Base-by-base conservation (phyloP, 352 stramenopile species). In the Thalassiosira delicatula region DNA sequence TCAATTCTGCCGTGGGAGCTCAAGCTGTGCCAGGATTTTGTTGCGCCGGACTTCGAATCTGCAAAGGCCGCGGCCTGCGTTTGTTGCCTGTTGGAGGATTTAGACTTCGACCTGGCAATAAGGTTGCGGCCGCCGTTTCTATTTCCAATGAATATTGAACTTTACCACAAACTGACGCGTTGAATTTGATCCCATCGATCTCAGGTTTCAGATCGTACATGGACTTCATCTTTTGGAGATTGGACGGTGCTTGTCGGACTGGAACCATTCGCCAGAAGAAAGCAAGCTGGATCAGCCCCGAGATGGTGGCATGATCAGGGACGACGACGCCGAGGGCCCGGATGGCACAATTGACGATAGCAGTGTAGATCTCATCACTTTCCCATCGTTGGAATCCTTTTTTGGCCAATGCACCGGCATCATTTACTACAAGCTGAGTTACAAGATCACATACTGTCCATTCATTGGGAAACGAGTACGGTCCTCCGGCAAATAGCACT, bases 401-500 rank as follows among this genome's bases (percentile, higher is more conserved):
- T 82, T 87, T 51, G 81, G 81, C n/a, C 76, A 85, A 30, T 75
- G 72, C 57, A 85, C 76, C 29, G 75, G 83, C 67, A 76, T 83
- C 51, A 9, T 87, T 0, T 87, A 87, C 61, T 87, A 87, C 54
- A 61, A 32, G 1, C 69, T 57, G 1, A 46, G 85, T 46, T 33
- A 63, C 30, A 73, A 83, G 60, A 25, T 85, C 29, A 21, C 57
- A 12, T 87, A 85, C 54, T 69, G 33, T 57, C 69, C 81, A 23
- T 87, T 87, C 49, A 27, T 87, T 37, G 70, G 54, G 17, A 65
- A 87, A 56, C 82, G 75, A 32, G 67, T 87, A 1, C 17, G 62
- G 40, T 85, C 75, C 25, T 72, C 76, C 25, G 37, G 37, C 19
- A 85, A 76, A 27, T 87, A 63, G 69, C 40, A 82, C 29, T 14